phyloP scores from a whole-genome alignment of 768 basidiomycete species.

The Dioszegia aurantiaca region DNA sequence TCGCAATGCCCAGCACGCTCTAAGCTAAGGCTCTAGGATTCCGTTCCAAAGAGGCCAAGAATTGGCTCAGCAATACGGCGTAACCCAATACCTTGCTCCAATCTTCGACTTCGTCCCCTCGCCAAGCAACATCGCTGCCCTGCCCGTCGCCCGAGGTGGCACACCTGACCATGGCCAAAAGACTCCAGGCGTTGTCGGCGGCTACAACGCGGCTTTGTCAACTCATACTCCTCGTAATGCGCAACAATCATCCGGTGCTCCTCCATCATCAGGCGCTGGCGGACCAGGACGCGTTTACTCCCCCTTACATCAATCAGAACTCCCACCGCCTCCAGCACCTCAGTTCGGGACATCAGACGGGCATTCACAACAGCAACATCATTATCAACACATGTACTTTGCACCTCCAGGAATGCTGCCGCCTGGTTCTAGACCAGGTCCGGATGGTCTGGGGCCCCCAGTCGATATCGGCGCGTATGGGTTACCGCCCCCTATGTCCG shows the following conservation, averaged over 20 bases:
- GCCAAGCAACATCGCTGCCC: conserved; percentile 65
- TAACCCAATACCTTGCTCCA: conserved; percentile 78
- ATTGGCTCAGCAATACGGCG: conserved; percentile 86
- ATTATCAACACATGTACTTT: conserved; percentile 27
- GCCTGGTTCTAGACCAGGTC: background rate
- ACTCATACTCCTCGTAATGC: conserved; percentile 10
- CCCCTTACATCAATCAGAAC: conserved; percentile 27
- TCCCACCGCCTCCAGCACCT: conserved; percentile 31
- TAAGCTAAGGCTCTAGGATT: too few relatives aligned
- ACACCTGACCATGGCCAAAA: conserved; percentile 59
- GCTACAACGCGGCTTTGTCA: conserved; percentile 16
- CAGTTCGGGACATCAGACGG: conserved; percentile 30
- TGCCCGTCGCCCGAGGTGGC: conserved; percentile 58
- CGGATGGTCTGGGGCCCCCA: conserved; percentile 28
- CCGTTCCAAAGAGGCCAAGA: conserved; percentile 91
- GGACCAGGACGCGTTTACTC: conserved; percentile 45
- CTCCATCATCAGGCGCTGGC: conserved; percentile 7
- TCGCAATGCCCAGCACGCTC: too few relatives aligned
- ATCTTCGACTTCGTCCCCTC: conserved; percentile 90
- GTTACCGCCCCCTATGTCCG: conserved; percentile 26
- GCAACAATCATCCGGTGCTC: conserved; percentile 49
- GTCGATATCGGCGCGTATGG: conserved; percentile 38
- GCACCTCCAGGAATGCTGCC: conserved; percentile 17
- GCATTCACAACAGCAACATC: conserved; percentile 5
- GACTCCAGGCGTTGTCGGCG: conserved; percentile 22